A percentile compares a stretch with the other conserved stretches of the same genome.
Conservation (phyloP, 2,329 filamentous ascomycete species). For the Diaporthe vexans region DNA sequence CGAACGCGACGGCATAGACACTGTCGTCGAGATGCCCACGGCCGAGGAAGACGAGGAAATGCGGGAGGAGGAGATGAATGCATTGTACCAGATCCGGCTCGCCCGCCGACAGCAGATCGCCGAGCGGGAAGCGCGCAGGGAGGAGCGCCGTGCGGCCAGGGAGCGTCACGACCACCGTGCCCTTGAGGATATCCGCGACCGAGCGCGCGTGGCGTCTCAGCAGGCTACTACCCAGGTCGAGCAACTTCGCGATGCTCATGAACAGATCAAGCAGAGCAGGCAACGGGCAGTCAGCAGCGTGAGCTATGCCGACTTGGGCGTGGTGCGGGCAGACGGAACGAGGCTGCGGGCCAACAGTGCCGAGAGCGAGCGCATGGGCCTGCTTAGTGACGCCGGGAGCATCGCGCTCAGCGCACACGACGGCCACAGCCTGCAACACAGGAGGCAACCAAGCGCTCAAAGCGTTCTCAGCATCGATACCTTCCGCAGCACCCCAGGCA, state of each 20-base stretch:
- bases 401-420: constrained; percentile 57
- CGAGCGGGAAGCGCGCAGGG: constrained; percentile 83
- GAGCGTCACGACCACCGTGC: constrained; percentile 77
- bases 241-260: constrained; percentile 69
- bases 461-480: constrained; percentile 68
- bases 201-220: constrained; percentile 62
- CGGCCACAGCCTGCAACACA: constrained; percentile 50
- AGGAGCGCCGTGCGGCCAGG: constrained; percentile 78
- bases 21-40: constrained; percentile 88
- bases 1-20: constrained; percentile 91
- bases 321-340: constrained; percentile 83
- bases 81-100: constrained; percentile 88
- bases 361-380: constrained; percentile 79
- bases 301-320: constrained; percentile 81
- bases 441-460: constrained; percentile 64
- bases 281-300: constrained; percentile 81
- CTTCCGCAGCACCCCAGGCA: constrained; percentile 45
- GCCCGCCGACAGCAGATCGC: constrained; percentile 81
- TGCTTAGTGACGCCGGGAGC: constrained; percentile 80
- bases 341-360: constrained; percentile 79
- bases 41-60: constrained; percentile 82
- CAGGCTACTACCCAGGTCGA: constrained; percentile 69
- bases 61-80: constrained; percentile 92
- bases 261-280: constrained; percentile 69
- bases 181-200: constrained; percentile 75